A percentile compares a stretch with the other conserved stretches of the same genome.
phyloP scores from a whole-genome alignment of 257 asterid genomes.

The Verbena officinalis region DNA sequence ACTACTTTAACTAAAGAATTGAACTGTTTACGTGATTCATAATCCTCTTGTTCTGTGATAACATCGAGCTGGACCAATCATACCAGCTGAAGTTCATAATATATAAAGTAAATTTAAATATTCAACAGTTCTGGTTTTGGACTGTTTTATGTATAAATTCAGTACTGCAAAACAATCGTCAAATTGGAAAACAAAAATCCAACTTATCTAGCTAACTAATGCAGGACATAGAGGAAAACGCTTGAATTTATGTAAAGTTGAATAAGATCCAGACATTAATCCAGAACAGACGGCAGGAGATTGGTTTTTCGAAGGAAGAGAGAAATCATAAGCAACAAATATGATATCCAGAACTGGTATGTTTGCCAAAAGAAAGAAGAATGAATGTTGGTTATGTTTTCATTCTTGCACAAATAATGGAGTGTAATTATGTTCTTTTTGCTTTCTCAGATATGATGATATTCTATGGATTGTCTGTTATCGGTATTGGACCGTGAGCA shows the following conservation, averaged over 20 bases:
- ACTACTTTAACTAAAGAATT: neutral
- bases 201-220: constrained; percentile 24
- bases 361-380: neutral
- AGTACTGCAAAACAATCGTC: constrained; percentile 16
- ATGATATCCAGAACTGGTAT: neutral
- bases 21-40: neutral
- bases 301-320: no score
- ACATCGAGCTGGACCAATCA: constrained; percentile 9
- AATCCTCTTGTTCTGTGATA: constrained; percentile 12
- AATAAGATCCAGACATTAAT: constrained; percentile 8
- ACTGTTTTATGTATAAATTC: neutral
- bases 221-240: constrained; percentile 13
- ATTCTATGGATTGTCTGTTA: neutral
- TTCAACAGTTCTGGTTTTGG: neutral
- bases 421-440: constrained; percentile 1
- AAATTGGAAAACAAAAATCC: constrained; percentile 11
- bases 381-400: constrained; percentile 3
- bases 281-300: neutral
- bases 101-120: neutral
- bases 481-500: no score
- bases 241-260: constrained; percentile 12
- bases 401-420: constrained; percentile 2
- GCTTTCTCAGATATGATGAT: constrained; percentile 32
- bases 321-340: constrained; percentile 3
- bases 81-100: constrained; percentile 18